phyloP scores from a whole-genome alignment of 106 monocot species.

The Agapanthus africanus region DNA sequence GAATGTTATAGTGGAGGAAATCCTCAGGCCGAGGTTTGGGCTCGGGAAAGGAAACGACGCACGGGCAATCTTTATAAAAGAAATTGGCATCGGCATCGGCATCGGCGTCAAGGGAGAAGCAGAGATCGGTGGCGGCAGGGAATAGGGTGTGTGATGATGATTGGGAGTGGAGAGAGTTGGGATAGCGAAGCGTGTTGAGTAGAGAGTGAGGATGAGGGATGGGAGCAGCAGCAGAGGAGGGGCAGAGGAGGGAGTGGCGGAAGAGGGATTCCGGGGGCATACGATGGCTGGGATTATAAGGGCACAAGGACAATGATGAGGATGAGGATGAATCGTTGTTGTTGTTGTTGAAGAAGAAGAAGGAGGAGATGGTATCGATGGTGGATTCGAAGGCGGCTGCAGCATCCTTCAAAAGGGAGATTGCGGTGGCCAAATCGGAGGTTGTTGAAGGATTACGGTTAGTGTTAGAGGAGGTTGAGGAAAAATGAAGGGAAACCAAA shows the following conservation, averaged over 20 bases:
- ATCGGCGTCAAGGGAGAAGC: constrained; percentile 57
- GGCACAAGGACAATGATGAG: constrained; percentile 10
- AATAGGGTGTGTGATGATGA: neutral
- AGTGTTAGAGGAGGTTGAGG: neutral
- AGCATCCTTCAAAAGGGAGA: neutral
- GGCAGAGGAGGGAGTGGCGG: constrained; percentile 39
- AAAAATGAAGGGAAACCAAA: no score
- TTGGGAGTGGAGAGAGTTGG: constrained; percentile 13
- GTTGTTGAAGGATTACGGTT: neutral
- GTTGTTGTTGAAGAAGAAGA: neutral
- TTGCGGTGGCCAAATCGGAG: neutral
- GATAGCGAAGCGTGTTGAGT: constrained; percentile 24
- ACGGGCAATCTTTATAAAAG: constrained; percentile 77
- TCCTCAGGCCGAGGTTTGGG: constrained; percentile 6
- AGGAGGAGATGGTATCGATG: neutral
- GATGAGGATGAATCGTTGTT: neutral
- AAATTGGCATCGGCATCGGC: constrained; percentile 21
- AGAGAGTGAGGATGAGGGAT: constrained; percentile 6
- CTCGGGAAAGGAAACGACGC: constrained; percentile 52
- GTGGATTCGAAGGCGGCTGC: neutral
- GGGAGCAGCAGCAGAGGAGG: constrained; percentile 29
- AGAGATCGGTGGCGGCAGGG: constrained; percentile 40
- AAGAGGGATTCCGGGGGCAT: constrained; percentile 53
- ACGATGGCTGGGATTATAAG: constrained; percentile 36
- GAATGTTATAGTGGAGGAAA: constrained; percentile 22